Percentiles rank a stretch among this genome's conserved stretches.
Evolutionary conservation across 1,139 yeast species (phyloP).

Genomic region (Yamadazyma aaseri): DNA sequence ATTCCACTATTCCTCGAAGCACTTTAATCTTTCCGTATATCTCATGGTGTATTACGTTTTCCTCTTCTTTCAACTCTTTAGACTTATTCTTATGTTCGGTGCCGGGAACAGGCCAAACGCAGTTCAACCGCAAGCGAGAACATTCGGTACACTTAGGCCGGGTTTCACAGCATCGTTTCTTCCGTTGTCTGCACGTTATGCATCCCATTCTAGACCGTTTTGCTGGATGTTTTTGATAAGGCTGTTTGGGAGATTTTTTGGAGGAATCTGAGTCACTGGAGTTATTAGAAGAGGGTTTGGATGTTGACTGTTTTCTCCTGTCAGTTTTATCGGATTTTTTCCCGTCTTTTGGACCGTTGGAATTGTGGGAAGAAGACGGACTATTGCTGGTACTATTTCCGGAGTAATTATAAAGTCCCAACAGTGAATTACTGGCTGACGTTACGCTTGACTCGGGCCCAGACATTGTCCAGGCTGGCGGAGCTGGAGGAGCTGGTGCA

Average conservation of each 20-base stretch:
- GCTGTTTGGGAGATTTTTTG: constrained; percentile 1
- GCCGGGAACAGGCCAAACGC: constrained; percentile 53
- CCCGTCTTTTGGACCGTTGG: neutral
- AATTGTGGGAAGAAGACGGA: too few relatives aligned
- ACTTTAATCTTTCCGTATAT: constrained; percentile 60
- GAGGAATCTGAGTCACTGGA: neutral
- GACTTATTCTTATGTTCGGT: constrained; percentile 49
- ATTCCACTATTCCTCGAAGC: constrained; percentile 59
- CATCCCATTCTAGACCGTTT: constrained; percentile 48
- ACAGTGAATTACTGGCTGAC: too few relatives aligned
- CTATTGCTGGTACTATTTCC: too few relatives aligned
- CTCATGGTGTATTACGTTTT: constrained; percentile 49
- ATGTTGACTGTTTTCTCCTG: constrained; percentile 4
- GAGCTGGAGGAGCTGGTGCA: neutral
- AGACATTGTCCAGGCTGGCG: neutral
- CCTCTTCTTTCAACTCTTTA: constrained; percentile 48
- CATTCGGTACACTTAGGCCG: constrained; percentile 47
- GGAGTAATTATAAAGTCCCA: too few relatives aligned
- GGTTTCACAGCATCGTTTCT: constrained; percentile 46
- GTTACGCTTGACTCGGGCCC: too few relatives aligned
- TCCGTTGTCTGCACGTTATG: constrained; percentile 45
- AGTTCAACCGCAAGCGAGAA: constrained; percentile 36
- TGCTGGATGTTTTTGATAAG: constrained; percentile 17
- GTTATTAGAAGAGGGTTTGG: neutral
- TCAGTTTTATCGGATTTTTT: neutral